Conservation (phyloP, 768 basidiomycete genomes). For the Russula sp. region DNA sequence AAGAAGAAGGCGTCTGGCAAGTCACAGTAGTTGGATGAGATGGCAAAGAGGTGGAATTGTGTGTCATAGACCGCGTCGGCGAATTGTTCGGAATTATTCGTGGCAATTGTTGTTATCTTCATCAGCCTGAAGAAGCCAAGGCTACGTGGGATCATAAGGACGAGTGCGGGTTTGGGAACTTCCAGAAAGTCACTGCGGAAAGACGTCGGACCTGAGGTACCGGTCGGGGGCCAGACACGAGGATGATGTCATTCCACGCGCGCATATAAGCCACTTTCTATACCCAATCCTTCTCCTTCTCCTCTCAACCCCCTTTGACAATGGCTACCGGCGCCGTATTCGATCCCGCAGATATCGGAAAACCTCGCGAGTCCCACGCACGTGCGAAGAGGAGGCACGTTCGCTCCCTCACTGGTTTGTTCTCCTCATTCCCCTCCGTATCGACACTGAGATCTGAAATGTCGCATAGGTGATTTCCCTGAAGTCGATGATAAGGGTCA, state of each 20-base stretch:
- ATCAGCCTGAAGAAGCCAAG: conserved; percentile 10
- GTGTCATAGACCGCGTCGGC: neutral
- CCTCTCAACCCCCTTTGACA: neutral
- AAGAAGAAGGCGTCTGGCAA: conserved; percentile 39
- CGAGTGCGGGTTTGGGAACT: conserved; percentile 1
- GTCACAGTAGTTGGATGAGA: conserved; percentile 30
- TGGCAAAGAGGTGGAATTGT: conserved; percentile 6
- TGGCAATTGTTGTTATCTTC: conserved; percentile 13
- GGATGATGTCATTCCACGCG: conserved; percentile 16
- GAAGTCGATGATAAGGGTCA: conserved; percentile 74
- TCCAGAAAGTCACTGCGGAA: conserved; percentile 10
- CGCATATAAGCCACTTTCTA: conserved; percentile 23
- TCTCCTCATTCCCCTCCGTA: neutral
- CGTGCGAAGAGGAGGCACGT: conserved; percentile 28
- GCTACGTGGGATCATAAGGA: neutral
- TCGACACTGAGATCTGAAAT: neutral
- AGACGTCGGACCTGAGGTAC: neutral
- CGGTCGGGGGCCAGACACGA: conserved; percentile 5
- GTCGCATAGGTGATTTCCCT: conserved; percentile 62
- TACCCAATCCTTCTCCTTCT: neutral
- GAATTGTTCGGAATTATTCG: conserved; percentile 17
- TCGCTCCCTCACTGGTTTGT: conserved; percentile 50
- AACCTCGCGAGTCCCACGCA: conserved; percentile 1
- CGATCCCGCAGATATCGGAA: conserved; percentile 18
- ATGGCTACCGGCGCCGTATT: conserved; percentile 27